Evolutionary conservation across 1,139 yeast species (phyloP), one percentile per base, ranked within the genome.

Genomic region (Yamadazyma pseudoaaseri): DNA sequence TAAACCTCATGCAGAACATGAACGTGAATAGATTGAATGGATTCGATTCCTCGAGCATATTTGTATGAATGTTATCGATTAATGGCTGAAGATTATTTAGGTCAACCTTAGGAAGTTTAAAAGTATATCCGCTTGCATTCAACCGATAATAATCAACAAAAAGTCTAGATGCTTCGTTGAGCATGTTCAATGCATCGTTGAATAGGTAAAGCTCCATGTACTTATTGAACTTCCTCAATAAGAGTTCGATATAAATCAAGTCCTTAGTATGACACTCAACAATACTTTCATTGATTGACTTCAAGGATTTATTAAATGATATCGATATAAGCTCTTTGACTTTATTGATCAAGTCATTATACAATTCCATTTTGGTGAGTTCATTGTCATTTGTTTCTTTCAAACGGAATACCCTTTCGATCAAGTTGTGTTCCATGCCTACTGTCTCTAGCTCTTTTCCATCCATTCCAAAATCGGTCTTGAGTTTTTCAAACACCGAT

Each of bases 401-500:
- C 27, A 42, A 27, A 24, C 48, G 25, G 35, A 38, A 38, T 35
- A 50, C 34, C 41, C 50, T n/a, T 26, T 44, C 42, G 21, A 35
- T 8, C 10, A 14, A 30, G 6, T 39, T 46, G 6, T 36, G 8
- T 15, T 17, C 26, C 2, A 30, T 10, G 5, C 17, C 24, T 4
- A 32, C 16, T 4, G 41, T 29, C 13, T 33, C 42, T 25, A 65
- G 42, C 18, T 65, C 67, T 37, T 70, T 68, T 11, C 75, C 76
- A 10, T 60, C 65, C 1, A 48, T 37, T 3, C 76, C 80, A 55
- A 86, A 86, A 51, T 87, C 96, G 2, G 67, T 51, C 38, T 69
- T 73, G 34, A 87, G 58, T 51, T 87, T 86, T 42, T 83, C 85
- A 48, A 73, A 75, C 1, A 77, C 66, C 4, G 81, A 76, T 2